Conservation (phyloP, 179 eudicot species). For the Nepenthes alata region DNA sequence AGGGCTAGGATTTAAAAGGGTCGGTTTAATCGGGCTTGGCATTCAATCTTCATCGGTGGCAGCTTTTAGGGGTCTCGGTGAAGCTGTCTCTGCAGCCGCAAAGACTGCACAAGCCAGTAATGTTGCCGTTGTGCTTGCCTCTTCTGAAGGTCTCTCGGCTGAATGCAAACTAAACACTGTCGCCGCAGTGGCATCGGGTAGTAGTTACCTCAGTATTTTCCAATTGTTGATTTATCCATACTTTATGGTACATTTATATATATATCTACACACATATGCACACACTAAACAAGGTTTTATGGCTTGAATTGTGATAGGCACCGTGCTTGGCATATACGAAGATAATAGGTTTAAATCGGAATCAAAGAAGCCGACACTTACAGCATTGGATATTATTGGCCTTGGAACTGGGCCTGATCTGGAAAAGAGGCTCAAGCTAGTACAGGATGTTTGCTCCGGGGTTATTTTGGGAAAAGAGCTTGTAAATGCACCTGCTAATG, state of each 20-base stretch:
- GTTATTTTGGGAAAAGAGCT: slow-evolving; percentile 80
- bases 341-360: slow-evolving; percentile 85
- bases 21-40: slow-evolving; percentile 78
- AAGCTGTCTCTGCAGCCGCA: slow-evolving; percentile 62
- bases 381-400: slow-evolving; percentile 79
- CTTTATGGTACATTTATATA: background rate
- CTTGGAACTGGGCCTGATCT: slow-evolving; percentile 75
- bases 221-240: background rate
- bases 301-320: slow-evolving; percentile 29
- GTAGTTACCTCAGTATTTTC: background rate
- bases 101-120: slow-evolving; percentile 63
- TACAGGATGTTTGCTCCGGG: slow-evolving; percentile 58
- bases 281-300: slow-evolving; percentile 5
- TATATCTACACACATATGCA: background rate
- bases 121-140: slow-evolving; percentile 69
- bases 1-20: slow-evolving; percentile 66
- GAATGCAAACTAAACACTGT: slow-evolving; percentile 48
- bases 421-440: slow-evolving; percentile 59
- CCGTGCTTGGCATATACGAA: slow-evolving; percentile 63
- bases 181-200: slow-evolving; percentile 79
- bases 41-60: slow-evolving; percentile 23
- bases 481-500: slow-evolving; percentile 93
- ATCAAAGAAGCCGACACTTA: slow-evolving; percentile 51
- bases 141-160: slow-evolving; percentile 45
- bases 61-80: slow-evolving; percentile 60